These are phyloP conservation scores for Calendula officinalis DNA, from an alignment of 129 eudicot species.

Conservation along the genomic window DNA sequence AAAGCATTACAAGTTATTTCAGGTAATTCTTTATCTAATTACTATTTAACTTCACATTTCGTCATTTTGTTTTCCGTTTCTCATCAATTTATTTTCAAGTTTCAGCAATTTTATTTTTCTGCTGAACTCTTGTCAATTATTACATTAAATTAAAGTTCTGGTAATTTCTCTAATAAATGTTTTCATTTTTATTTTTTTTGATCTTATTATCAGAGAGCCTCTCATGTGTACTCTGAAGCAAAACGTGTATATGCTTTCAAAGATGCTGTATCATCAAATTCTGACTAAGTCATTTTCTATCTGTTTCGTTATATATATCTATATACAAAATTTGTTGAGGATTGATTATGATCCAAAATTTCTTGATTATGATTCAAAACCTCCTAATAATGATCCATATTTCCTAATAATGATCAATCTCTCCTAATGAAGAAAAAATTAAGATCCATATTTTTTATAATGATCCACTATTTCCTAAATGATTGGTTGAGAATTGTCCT, in stretches of 20 bases:
- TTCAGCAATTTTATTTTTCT: neutral
- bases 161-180: too few species aligned
- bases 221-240: slow-evolving; percentile 90
- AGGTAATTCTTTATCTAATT: slow-evolving; percentile 31
- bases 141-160: neutral
- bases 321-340: neutral
- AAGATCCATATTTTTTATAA: too few species aligned
- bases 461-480: too few species aligned
- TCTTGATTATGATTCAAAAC: too few species aligned
- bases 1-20: slow-evolving; percentile 54
- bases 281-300: slow-evolving; percentile 39
- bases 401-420: too few species aligned
- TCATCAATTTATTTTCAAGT: neutral
- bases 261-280: slow-evolving; percentile 65
- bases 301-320: neutral
- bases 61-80: neutral
- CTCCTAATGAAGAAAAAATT: too few species aligned
- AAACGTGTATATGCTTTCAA: slow-evolving; percentile 82
- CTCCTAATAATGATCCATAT: too few species aligned
- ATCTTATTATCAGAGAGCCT: slow-evolving; percentile 54
- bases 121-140: neutral
- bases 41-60: neutral
- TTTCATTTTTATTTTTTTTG: neutral
- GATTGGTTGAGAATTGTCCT: too few species aligned
- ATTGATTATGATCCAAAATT: too few species aligned